Base-by-base conservation (phyloP, 176 grass and related monocot species). In the Bonia amplexicaulis region DNA sequence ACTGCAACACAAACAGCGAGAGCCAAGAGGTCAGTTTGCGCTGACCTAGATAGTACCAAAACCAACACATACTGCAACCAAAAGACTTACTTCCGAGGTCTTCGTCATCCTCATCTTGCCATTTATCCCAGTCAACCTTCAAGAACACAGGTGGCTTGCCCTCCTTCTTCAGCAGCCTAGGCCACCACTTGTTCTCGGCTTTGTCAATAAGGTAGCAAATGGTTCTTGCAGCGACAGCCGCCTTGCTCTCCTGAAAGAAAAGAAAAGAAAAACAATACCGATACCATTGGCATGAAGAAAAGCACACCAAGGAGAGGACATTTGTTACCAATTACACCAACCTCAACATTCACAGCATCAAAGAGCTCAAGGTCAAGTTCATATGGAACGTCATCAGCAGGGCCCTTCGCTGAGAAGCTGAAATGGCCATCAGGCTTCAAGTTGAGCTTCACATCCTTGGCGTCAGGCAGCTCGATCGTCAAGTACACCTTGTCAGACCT, bases 111-210 rank as follows among this genome's bases (percentile, higher is more conserved):
- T 98, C 96, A 59, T 98, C 90, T 42, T 95, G 81, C 96, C 96
- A 98, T 88, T 98, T 98, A 77, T 98, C 90, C 96, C 93, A 98
- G 79, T 98, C 93, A 64, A 96, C 96, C 86, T 92, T 98, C 63
- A 95, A 73, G 79, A 92, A 98, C 22, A 92, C 88, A 82, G 91
- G 95, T 46, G 89, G 42, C 60, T 83, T 91, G 72, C 90, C 93
- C 62, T 84, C 83, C 81, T 92, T 84, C 88, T 92, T 95, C 72
- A 92, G 83, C 68, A 98, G 78, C 72, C 91, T 91, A 29, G 87
- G 85, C 96, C 93, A 98, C 93, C 91, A 95, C 25, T 89, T 92
- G 68, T 69, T 86, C 80, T 98, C 86, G 15, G 88, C 81, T 87
- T 98, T 98, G 77, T 91, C 85, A 22, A 98, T 58, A 39, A 98